phyloP scores from a whole-genome alignment of 306 rosid genomes.

The Corylus americana region DNA sequence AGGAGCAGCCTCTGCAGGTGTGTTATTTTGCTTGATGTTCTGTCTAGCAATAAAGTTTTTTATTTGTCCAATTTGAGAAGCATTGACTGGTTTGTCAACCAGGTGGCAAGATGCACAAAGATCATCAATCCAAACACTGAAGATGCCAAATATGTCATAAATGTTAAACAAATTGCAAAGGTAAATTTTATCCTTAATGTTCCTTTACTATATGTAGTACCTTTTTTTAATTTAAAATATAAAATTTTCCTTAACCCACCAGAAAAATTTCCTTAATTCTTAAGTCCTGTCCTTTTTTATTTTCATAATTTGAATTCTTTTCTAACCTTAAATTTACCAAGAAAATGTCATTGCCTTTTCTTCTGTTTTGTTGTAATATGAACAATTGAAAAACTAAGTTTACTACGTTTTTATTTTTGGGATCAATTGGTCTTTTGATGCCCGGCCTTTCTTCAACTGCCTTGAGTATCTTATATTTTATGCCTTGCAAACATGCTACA shows the following conservation, averaged over 20 bases:
- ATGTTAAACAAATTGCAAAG: slow-evolving; percentile 98
- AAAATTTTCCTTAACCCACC: neutral
- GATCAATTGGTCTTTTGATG: neutral
- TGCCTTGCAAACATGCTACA: neutral
- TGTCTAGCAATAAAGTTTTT: slow-evolving; percentile 2
- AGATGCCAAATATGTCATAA: slow-evolving; percentile 95
- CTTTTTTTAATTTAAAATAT: neutral
- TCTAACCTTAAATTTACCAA: neutral
- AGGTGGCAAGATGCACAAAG: slow-evolving; percentile 99
- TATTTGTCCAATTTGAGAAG: slow-evolving; percentile 22
- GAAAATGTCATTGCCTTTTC: neutral
- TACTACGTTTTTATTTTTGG: neutral
- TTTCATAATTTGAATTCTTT: neutral
- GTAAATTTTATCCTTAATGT: slow-evolving; percentile 28
- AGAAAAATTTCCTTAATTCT: neutral
- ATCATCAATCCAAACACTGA: slow-evolving; percentile 95
- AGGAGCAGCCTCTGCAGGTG: slow-evolving; percentile 99
- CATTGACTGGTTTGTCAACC: slow-evolving; percentile 26
- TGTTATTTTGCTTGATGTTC: neutral
- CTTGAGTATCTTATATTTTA: neutral
- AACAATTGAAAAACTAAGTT: neutral
- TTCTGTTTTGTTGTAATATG: neutral
- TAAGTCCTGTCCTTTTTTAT: neutral
- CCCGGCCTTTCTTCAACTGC: neutral
- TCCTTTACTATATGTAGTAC: neutral